Base-by-base conservation (phyloP, 1,284 basidiomycete species). In the Butyriboletus appendiculatus region DNA sequence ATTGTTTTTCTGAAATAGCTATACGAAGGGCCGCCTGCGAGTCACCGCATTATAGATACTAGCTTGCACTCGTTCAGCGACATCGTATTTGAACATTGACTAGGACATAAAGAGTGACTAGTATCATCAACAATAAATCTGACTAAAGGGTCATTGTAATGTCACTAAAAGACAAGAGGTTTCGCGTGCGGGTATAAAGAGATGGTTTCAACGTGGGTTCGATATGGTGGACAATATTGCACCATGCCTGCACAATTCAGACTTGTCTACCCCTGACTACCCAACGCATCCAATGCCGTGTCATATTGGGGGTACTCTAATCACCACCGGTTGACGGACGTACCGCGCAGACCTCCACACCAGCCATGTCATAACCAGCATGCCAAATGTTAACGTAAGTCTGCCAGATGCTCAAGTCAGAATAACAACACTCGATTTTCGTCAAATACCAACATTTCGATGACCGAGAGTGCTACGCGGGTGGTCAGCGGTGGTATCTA, bases 301-400 rank as follows among this genome's bases (percentile, higher is more conserved):
- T 64, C 49, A 69, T 45, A 68, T 61, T n/a, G 54, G 62, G 20
- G 66, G 35, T 26, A 53, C 50, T 49, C 70, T 63, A 43, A 72
- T 47, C 33, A 70, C 48, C 64, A 71, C 57, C 20, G 67, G 67
- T 30, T 68, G 69, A 50, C 57, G 67, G 35, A 62, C 55, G 51
- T 61, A 73, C 50, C 74, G 73, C 41, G 73, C 71, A 38, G 79
- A 79, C 57, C 72, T 73, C 81, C 79, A 82, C 45, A 75, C 75
- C 32, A 81, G 61, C 76, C 77, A 82, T 41, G 72, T 61, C 50
- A 80, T 69, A 7, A 68, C 64, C 12, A 72, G 39, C 73, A 81
- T 75, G 15, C 76, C 75, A 39, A 67, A 70, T 6, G 80, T 79
- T 52, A 83, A 58, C 6, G 69, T 71, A 50, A 80, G 50, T 61